A percentile compares a stretch with the other conserved stretches of the same genome.
phyloP scores from a whole-genome alignment of 257 asterid genomes.

The Primulina huaijiensis region DNA sequence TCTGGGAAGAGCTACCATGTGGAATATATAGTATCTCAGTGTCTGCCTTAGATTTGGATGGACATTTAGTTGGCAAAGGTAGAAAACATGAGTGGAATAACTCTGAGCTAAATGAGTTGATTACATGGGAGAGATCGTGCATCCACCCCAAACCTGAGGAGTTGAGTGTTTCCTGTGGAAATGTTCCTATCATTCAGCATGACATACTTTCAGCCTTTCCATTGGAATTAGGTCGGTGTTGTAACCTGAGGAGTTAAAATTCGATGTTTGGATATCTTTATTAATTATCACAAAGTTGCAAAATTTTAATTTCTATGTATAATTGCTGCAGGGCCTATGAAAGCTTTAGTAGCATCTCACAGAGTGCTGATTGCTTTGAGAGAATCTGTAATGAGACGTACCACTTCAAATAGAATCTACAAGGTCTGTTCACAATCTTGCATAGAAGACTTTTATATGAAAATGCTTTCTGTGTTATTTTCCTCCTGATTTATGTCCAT shows the following conservation, averaged over 20 bases:
- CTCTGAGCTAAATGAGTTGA: constrained; percentile 58
- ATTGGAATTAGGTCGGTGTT: constrained; percentile 45
- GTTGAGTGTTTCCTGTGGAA: constrained; percentile 21
- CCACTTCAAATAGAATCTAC: constrained; percentile 49
- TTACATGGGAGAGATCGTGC: constrained; percentile 75
- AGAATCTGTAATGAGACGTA: constrained; percentile 72
- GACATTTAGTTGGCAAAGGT: constrained; percentile 43
- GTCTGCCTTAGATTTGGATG: constrained; percentile 33
- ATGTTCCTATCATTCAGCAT: constrained; percentile 27
- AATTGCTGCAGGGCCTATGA: constrained; percentile 34
- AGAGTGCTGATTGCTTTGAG: constrained; percentile 67
- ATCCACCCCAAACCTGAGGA: constrained; percentile 57
- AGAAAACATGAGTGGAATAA: constrained; percentile 75
- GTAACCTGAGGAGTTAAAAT: too few species aligned
- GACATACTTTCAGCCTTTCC: constrained; percentile 30
- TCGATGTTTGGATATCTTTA: too few species aligned
- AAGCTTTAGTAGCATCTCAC: constrained; percentile 37
- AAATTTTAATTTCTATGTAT: constrained; percentile 4
- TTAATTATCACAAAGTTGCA: too few species aligned
- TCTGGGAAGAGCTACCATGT: constrained; percentile 97
- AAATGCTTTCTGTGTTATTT: background rate
- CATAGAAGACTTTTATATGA: background rate
- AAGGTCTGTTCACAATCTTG: constrained; percentile 40
- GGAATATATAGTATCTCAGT: constrained; percentile 74
- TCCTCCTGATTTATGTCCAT: background rate